phyloP scores from a whole-genome alignment of 208 protist species.

The Trypanosoma conorhini region DNA sequence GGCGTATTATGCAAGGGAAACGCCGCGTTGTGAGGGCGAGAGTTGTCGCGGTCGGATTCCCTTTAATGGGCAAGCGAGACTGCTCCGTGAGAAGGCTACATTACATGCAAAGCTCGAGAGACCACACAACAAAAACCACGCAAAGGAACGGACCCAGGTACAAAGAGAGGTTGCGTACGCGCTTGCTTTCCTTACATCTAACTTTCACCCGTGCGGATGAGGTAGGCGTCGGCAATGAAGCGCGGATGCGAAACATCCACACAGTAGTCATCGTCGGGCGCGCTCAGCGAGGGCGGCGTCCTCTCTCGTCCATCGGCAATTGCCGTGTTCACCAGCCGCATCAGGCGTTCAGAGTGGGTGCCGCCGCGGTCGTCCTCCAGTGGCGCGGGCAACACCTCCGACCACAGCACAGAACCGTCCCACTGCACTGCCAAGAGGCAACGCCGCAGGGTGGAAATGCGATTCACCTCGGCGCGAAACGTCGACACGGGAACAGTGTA shows the following conservation, averaged over 20 bases:
- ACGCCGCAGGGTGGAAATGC: conserved; percentile 15
- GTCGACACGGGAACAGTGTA: conserved; percentile 31
- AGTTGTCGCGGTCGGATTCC: no score
- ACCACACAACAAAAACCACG: no score
- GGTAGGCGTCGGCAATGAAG: conserved; percentile 27
- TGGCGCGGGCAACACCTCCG: not conserved
- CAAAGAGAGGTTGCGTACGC: not conserved
- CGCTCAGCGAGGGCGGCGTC: not conserved
- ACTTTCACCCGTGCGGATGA: not conserved
- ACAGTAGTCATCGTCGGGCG: not conserved
- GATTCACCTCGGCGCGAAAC: conserved; percentile 18
- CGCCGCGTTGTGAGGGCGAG: no score
- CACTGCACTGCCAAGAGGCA: conserved; percentile 16
- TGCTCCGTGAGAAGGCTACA: no score
- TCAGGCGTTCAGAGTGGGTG: conserved; percentile 5
- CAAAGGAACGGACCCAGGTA: not conserved
- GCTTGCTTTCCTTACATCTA: conserved; percentile 2
- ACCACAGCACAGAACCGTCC: conserved; percentile 29
- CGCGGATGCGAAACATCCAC: conserved; percentile 30
- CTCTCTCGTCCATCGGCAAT: conserved; percentile 11
- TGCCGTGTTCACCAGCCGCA: conserved; percentile 11
- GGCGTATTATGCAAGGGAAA: no score
- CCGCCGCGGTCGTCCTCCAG: not conserved
- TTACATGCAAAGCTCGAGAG: no score
- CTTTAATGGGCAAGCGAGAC: no score